Evolutionary conservation across 2,329 filamentous ascomycete genomes (phyloP), one percentile per base, ranked within the genome.

Genomic region (Paracoccidioides brasiliensis): DNA sequence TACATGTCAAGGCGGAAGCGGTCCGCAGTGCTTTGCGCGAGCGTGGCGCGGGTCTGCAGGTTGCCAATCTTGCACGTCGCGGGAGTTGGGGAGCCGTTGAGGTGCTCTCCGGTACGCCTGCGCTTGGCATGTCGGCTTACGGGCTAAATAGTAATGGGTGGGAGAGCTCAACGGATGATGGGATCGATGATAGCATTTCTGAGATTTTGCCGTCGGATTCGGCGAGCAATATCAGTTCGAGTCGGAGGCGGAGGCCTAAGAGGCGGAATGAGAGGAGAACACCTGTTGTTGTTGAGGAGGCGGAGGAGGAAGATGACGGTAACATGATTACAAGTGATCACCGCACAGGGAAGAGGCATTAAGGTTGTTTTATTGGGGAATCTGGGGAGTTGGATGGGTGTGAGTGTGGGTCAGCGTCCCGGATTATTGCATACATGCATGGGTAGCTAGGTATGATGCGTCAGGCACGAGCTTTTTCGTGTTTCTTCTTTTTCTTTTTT

Each of bases 1-100:
- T 97, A n/a, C 91, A 97, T 67, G 80, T 82, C 61, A 85, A 85
- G 64, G 91, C 91, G 1, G 90, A 96, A 72, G 71, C 78, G 15
- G 87, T 96, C 14, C 84, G 91, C 4, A 83, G 81, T 28, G 81
- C 85, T 0, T 77, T 97, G 4, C 85, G 90, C 5, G 86, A 93
- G 67, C 86, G 91, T 43, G 84, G 85, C 12, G 88, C 89, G 0
- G 90, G 88, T 1, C 75, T 97, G 4, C 80, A 74, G 0, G 67
- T 74, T 28, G 74, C 74, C 14, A 74, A 68, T 45, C 73, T 75
- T 60, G 68, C 69, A 51, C 69, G 75, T 4, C 68, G 73, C 37
- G 73, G 72, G 22, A 54, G 40, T 15, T 58, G 58, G 12, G 54
- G 54, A 2, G 48, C 40, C 1, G 35, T 54, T 12, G 55, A 56